Conservation (phyloP, 148 eudicot genomes). For the Rhododendron simsii region DNA sequence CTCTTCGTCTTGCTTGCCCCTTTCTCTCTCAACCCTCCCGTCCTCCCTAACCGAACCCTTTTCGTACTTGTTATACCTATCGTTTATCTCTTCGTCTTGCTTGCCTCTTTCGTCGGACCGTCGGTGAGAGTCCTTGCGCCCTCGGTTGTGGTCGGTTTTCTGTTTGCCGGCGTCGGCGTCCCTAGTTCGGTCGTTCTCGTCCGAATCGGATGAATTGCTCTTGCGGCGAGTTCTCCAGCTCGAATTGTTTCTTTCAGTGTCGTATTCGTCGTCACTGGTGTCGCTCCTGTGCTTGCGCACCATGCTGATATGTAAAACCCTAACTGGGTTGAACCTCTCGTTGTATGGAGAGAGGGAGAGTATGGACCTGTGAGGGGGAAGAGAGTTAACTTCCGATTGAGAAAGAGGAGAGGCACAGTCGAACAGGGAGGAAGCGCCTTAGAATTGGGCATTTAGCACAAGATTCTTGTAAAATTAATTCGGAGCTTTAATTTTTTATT, state of each 20-base stretch:
- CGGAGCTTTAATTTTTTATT: too few relatives aligned
- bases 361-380: too few relatives aligned
- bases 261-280: not conserved
- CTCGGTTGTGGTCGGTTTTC: not conserved
- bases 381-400: too few relatives aligned
- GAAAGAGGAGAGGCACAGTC: too few relatives aligned
- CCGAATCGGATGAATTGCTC: not conserved
- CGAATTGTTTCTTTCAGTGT: not conserved
- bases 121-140: not conserved
- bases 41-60: not conserved
- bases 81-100: not conserved
- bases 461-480: too few relatives aligned
- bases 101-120: not conserved
- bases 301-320: slow-evolving; percentile 7
- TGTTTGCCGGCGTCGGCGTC: not conserved
- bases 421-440: too few relatives aligned
- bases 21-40: slow-evolving; percentile 1
- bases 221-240: not conserved
- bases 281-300: slow-evolving; percentile 3
- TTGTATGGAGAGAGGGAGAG: not conserved
- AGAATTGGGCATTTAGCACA: too few relatives aligned
- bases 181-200: not conserved
- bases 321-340: not conserved
- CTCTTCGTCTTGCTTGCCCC: not conserved
- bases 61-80: not conserved